A percentile compares a stretch with the other conserved stretches of the same genome.
Evolutionary conservation across 179 eudicot species (phyloP).

Genomic region (Actinidia chinensis): DNA sequence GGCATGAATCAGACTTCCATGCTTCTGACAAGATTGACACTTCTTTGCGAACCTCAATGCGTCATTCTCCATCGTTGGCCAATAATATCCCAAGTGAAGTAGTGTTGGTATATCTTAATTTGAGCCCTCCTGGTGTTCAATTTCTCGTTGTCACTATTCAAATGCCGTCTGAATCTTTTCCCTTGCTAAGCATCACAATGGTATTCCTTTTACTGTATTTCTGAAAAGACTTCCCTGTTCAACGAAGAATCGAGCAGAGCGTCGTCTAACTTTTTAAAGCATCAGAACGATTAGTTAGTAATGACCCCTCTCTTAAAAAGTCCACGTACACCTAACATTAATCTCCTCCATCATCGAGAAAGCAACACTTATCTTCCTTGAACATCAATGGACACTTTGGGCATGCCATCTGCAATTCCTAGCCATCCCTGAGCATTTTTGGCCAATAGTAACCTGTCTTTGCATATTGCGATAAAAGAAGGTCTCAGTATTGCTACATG

Average conservation of each 20-base stretch:
- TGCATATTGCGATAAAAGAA: too few species aligned
- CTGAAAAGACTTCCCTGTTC: background rate
- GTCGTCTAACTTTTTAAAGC: too few species aligned
- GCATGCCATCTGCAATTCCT: too few species aligned
- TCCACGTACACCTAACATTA: background rate
- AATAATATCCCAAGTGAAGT: background rate
- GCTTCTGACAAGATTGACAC: background rate
- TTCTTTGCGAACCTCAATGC: background rate
- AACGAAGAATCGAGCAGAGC: background rate
- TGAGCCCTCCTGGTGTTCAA: background rate
- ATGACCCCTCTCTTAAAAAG: background rate
- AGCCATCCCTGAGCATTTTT: too few species aligned
- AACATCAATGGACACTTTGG: too few species aligned
- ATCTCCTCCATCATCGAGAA: background rate
- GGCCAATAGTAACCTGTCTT: background rate
- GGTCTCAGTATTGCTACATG: fast-evolving
- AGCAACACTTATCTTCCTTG: too few species aligned
- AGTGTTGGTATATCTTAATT: background rate
- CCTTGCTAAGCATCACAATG: background rate
- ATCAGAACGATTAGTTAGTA: background rate
- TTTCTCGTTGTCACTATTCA: background rate
- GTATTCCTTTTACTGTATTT: background rate
- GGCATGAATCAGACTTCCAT: background rate
- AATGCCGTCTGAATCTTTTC: fast-evolving
- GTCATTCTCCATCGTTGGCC: background rate